phyloP scores from a whole-genome alignment of 2,329 filamentous ascomycete genomes.

The Myriangium duriaei region DNA sequence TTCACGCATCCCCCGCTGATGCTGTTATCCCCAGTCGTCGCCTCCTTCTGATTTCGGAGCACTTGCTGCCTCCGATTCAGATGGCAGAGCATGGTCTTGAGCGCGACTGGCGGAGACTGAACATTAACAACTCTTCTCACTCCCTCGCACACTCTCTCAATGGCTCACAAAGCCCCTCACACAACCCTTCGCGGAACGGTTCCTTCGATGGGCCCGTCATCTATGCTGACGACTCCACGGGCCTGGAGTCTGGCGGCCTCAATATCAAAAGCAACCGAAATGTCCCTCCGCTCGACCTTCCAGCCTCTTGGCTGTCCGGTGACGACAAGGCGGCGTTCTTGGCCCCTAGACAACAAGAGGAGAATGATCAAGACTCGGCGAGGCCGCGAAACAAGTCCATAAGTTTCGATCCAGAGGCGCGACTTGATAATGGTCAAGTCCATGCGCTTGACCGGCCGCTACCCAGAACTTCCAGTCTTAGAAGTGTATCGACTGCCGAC shows the following conservation, averaged over 20 bases:
- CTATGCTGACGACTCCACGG: constrained; percentile 3
- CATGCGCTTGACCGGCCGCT: constrained; percentile 26
- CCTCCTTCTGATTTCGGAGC: neutral
- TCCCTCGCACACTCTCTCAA: neutral
- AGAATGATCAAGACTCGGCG: constrained; percentile 1
- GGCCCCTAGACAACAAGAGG: neutral
- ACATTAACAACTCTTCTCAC: neutral
- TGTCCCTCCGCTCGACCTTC: constrained; percentile 5
- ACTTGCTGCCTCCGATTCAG: neutral
- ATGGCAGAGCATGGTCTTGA: neutral
- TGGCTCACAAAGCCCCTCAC: constrained; percentile 4
- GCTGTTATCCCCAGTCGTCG: neutral
- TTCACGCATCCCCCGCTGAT: too few relatives aligned
- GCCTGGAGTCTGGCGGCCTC: constrained; percentile 8
- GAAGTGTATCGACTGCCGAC: constrained; percentile 3
- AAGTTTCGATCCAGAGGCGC: constrained; percentile 29
- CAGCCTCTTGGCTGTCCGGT: constrained; percentile 4
- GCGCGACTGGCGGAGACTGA: constrained; percentile 6
- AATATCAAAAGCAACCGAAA: constrained; percentile 8
- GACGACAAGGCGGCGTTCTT: constrained; percentile 3
- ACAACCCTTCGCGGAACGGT: constrained; percentile 4
- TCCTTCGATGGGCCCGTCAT: constrained; percentile 8
- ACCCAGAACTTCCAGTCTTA: constrained; percentile 17
- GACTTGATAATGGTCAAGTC: constrained; percentile 28
- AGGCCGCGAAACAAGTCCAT: constrained; percentile 25